Evolutionary conservation across 1,284 basidiomycete species (phyloP), one percentile per base, ranked within the genome.

Genomic region (Cystobasidiaceae sp.): DNA sequence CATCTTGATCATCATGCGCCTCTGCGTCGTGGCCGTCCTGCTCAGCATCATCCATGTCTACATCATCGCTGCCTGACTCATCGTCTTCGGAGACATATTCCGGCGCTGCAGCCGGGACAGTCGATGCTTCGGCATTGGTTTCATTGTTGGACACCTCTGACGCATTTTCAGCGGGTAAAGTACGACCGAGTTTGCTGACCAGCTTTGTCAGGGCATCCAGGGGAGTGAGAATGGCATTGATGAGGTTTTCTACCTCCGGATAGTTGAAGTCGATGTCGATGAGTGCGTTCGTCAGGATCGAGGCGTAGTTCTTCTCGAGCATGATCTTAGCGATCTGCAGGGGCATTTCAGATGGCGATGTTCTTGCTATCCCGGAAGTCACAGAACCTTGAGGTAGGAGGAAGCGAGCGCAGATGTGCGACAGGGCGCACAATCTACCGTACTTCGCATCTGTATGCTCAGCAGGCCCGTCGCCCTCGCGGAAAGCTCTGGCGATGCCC

Each of bases 291-390:
- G 96, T 97, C 33, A 99, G 80, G 3, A 88, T 86, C 5, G 88
- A 83, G 21, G 97, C 96, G 73, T 90, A 96, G 75, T 91, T 92
- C 81, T 97, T 97, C 80, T 99, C 96, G 48, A 99, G 79, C 96
- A 99, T 98, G 69, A 93, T 84, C 80, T 97, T 98, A 44, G 96
- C 92, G 65, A 97, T 84, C 69, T 97, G 93, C 17, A 93, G 87
- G 2, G 88, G 87, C 11, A 84, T n/a, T n/a, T n/a, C n/a, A n/a
- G n/a, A n/a, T 81, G 55, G 96, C 93, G 46, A 93, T 90, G 66
- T 84, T 81, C 32, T 83, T 70, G 25, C 72, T 67, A 27, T 27
- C 25, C 1, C 43, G n/a, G 7, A 32, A 23, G 25, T 32, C 27
- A 9, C 17, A 28, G 74, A 88, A 87, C 52, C 74, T 72, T 39